Conservation (phyloP, 2,329 filamentous ascomycete species). For the Trichophyton benhamiae region DNA sequence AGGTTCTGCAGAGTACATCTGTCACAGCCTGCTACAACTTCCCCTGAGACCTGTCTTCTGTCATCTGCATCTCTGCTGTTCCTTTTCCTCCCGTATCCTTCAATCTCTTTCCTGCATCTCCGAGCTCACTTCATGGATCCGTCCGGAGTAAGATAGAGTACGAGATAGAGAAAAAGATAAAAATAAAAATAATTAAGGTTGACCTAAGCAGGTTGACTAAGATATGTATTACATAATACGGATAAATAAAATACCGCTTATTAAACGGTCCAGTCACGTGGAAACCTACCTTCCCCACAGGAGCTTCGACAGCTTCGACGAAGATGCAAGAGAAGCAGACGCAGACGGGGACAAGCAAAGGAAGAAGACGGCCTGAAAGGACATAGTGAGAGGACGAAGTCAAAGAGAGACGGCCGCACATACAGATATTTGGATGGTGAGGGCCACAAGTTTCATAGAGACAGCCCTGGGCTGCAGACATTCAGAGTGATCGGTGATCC, state of each 20-base stretch:
- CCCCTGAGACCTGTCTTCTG: background rate
- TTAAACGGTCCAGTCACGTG: background rate
- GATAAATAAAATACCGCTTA: background rate
- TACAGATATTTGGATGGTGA: background rate
- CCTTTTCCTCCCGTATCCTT: background rate
- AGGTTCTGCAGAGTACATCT: background rate
- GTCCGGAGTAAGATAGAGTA: too few relatives aligned
- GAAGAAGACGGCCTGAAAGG: background rate
- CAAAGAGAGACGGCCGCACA: background rate
- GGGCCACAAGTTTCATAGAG: background rate
- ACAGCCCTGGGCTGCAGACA: background rate
- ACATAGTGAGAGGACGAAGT: background rate
- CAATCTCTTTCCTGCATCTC: background rate
- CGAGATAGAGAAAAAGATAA: too few relatives aligned
- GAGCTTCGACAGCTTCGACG: background rate
- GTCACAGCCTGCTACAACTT: background rate
- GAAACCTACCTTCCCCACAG: background rate
- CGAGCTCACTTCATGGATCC: too few relatives aligned
- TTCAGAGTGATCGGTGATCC: background rate
- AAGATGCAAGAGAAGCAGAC: background rate
- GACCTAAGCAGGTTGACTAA: background rate
- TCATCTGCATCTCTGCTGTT: background rate
- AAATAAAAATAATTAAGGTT: background rate
- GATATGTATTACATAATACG: background rate
- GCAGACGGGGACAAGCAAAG: background rate